Conservation (phyloP, 2,329 filamentous ascomycete species). For the Cadophora luteo-olivacea region DNA sequence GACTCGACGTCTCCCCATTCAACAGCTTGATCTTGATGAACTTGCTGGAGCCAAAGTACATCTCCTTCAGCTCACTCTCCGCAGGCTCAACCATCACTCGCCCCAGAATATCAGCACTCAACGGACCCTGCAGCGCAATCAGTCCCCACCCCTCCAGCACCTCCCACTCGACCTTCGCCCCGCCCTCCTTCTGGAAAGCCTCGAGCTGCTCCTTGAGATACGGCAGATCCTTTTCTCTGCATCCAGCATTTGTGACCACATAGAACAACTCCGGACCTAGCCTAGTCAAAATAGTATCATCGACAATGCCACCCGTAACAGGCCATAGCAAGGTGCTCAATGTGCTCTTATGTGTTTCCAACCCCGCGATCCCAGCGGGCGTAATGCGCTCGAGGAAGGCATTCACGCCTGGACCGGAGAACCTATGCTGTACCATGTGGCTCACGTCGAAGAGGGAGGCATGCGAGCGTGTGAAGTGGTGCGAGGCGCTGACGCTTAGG, state of each 20-base stretch:
- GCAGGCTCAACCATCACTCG: slow-evolving; percentile 61
- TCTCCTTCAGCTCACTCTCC: slow-evolving; percentile 62
- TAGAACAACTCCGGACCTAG: slow-evolving; percentile 81
- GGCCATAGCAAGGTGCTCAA: slow-evolving; percentile 85
- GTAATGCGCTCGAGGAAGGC: slow-evolving; percentile 86
- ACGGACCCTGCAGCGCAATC: slow-evolving; percentile 87
- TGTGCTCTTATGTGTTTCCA: slow-evolving; percentile 74
- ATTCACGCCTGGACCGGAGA: slow-evolving; percentile 80
- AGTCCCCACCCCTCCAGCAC: slow-evolving; percentile 77
- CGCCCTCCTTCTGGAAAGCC: slow-evolving; percentile 60
- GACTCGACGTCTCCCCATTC: slow-evolving; percentile 55
- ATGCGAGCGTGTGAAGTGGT: slow-evolving; percentile 86
- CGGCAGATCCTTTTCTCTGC: slow-evolving; percentile 83
- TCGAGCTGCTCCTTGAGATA: slow-evolving; percentile 77
- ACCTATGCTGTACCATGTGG: slow-evolving; percentile 93
- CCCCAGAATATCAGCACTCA: slow-evolving; percentile 72
- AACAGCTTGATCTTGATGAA: slow-evolving; percentile 69
- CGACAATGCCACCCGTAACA: slow-evolving; percentile 86
- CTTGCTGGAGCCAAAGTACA: slow-evolving; percentile 83
- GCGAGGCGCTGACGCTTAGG: slow-evolving; percentile 80
- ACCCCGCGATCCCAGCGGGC: slow-evolving; percentile 71
- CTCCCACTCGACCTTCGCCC: slow-evolving; percentile 68
- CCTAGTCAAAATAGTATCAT: slow-evolving; percentile 90
- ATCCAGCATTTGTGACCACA: slow-evolving; percentile 94
- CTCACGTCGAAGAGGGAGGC: slow-evolving; percentile 94